phyloP scores from a whole-genome alignment of 2,329 filamentous ascomycete species.

The Aspergillus sp. region DNA sequence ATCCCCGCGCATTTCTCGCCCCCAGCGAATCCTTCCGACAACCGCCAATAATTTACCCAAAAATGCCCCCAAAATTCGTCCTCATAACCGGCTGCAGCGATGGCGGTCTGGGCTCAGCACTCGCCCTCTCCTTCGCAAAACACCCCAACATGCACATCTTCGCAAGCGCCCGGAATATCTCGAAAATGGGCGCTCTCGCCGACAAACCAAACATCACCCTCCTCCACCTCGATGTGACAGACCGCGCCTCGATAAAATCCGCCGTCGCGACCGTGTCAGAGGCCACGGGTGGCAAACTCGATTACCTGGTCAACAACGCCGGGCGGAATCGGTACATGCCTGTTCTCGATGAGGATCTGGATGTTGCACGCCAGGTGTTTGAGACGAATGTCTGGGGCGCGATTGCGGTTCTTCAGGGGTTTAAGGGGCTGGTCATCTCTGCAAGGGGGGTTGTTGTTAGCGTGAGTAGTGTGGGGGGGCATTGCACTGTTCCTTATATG shows the following conservation, averaged over 20 bases:
- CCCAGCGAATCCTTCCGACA: background rate
- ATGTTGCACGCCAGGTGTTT: slow-evolving; percentile 31
- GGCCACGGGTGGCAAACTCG: slow-evolving; percentile 38
- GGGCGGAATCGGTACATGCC: slow-evolving; percentile 41
- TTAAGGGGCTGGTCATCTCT: slow-evolving; percentile 33
- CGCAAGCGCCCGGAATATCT: slow-evolving; percentile 37
- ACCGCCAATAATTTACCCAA: too few species aligned
- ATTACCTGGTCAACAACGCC: slow-evolving; percentile 51
- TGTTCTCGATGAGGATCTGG: slow-evolving; percentile 42
- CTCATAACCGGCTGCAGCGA: slow-evolving; percentile 46
- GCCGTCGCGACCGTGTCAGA: slow-evolving; percentile 25
- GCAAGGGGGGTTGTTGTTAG: slow-evolving; percentile 18
- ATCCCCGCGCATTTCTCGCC: too few species aligned
- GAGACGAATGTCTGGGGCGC: slow-evolving; percentile 27
- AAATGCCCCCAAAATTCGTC: slow-evolving; percentile 19
- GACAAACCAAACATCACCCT: slow-evolving; percentile 20
- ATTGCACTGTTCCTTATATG: background rate
- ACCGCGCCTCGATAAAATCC: slow-evolving; percentile 35
- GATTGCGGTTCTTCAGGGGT: slow-evolving; percentile 22
- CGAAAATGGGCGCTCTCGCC: too few species aligned
- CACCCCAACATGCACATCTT: slow-evolving; percentile 37
- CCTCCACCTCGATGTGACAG: slow-evolving; percentile 45
- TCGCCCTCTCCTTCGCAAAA: slow-evolving; percentile 40
- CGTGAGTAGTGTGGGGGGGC: background rate
- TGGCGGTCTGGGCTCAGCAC: slow-evolving; percentile 44